Base-by-base conservation (phyloP, 495 filamentous ascomycete genomes). In the Penicillium cataractarum region DNA sequence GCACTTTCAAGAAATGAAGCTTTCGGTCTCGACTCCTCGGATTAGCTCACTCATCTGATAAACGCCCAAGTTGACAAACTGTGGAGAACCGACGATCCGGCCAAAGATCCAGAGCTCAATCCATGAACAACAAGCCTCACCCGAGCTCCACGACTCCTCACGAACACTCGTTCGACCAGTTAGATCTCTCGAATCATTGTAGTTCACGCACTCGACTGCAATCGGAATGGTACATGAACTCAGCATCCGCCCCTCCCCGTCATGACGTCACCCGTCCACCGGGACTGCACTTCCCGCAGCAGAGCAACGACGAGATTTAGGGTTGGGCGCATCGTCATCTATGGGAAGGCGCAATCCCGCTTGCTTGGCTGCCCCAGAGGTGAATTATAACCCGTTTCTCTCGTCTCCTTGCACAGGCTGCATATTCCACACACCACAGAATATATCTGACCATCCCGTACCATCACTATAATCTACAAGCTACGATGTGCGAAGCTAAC, bases 241-340 rank as follows among this genome's bases (percentile, higher is more conserved):
- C 57, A 51, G 35, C 62, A 55, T 71, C 68, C 68, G 68, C 60
- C 57, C 54, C 50, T 64, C 53, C 54, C 66, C 66, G 69, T 67
- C 69, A 67, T 71, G 69, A 71, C 69, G 67, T 71, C 65, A 66
- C 58, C 13, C 62, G 62, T 53, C 60, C 57, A 58, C 56, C 64
- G 61, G 66, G 65, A 69, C 42, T 68, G 42, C 21, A 58, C 39
- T 68, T 70, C 65, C 67, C 67, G 40, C 19, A 27, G 37, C 32
- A 48, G 32, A 22, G 42, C 46, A 58, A 57, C 50, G 51, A 37
- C 24, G 31, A 39, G 37, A 52, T 33, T 66, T 65, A 69, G 59
- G 55, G 58, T 71, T 69, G 58, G 52, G 58, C 56, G 4, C 59
- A 69, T 64, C 70, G 70, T 73, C 70, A 73, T 71, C 68, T 63